Conservation (phyloP, 371 early-diverging fungal genomes). For the Nosema muscidifuracis region DNA sequence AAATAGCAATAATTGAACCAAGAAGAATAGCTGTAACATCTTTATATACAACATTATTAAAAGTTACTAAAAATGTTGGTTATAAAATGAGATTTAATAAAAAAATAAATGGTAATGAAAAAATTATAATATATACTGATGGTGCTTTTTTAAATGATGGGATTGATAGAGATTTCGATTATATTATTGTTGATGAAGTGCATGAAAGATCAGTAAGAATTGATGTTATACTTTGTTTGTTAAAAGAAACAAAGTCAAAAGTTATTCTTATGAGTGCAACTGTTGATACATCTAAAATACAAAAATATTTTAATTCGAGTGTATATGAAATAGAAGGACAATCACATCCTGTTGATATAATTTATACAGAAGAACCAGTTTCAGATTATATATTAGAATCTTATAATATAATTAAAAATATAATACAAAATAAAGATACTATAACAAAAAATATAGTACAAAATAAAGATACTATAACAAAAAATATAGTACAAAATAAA, state of each 20-base stretch:
- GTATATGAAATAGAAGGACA: conserved; percentile 47
- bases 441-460: too few species aligned
- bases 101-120: conserved; percentile 18
- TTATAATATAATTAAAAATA: conserved; percentile 82
- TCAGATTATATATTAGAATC: conserved; percentile 89
- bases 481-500: too few species aligned
- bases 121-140: conserved; percentile 57
- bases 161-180: conserved; percentile 22
- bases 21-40: conserved; percentile 63
- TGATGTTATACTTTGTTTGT: conserved; percentile 53
- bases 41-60: conserved; percentile 43
- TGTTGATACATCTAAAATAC: conserved; percentile 49
- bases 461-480: too few species aligned
- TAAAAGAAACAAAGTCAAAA: conserved; percentile 49
- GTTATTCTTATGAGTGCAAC: conserved; percentile 64
- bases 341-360: conserved; percentile 80
- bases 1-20: conserved; percentile 61
- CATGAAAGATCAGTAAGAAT: conserved; percentile 61
- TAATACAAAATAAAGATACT: conserved; percentile 64
- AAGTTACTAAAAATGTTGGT: conserved; percentile 44
- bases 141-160: conserved; percentile 58
- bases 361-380: conserved; percentile 85
- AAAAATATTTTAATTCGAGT: conserved; percentile 51
- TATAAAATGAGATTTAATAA: conserved; percentile 62
- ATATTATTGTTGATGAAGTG: conserved; percentile 62